Conservation (phyloP, 192 early-diverging fungal species). For the Backusella macrospora region DNA sequence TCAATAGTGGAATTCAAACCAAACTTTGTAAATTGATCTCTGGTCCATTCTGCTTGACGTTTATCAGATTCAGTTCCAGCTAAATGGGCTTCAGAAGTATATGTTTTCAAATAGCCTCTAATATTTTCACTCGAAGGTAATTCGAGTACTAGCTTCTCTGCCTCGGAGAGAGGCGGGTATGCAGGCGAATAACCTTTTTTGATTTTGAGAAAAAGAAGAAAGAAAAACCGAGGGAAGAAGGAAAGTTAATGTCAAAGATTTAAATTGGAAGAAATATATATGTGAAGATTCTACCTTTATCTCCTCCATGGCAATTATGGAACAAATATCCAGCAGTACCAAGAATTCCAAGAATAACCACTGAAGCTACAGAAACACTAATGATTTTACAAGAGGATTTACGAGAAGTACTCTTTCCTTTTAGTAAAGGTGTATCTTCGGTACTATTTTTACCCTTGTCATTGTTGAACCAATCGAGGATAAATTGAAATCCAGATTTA, state of each 20-base stretch:
- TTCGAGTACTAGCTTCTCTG: slow-evolving; percentile 23
- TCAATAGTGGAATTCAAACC: slow-evolving; percentile 59
- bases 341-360: neutral
- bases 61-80: slow-evolving; percentile 55
- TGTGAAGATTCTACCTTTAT: neutral
- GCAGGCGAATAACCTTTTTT: neutral
- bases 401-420: neutral
- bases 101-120: slow-evolving; percentile 50
- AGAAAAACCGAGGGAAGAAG: neutral
- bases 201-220: neutral
- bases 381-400: neutral
- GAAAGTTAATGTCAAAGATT: neutral
- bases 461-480: slow-evolving; percentile 11
- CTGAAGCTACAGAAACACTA: neutral
- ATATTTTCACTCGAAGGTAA: slow-evolving; percentile 34
- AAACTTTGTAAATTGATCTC: slow-evolving; percentile 51
- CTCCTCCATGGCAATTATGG: neutral
- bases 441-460: neutral
- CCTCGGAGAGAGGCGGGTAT: slow-evolving; percentile 7
- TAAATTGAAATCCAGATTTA: neutral
- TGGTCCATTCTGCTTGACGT: slow-evolving; percentile 57
- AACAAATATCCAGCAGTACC: neutral
- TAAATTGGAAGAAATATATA: neutral
- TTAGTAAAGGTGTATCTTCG: neutral
- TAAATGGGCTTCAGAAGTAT: slow-evolving; percentile 60